phyloP scores from a whole-genome alignment of 768 basidiomycete genomes.

The Suillus lakei region DNA sequence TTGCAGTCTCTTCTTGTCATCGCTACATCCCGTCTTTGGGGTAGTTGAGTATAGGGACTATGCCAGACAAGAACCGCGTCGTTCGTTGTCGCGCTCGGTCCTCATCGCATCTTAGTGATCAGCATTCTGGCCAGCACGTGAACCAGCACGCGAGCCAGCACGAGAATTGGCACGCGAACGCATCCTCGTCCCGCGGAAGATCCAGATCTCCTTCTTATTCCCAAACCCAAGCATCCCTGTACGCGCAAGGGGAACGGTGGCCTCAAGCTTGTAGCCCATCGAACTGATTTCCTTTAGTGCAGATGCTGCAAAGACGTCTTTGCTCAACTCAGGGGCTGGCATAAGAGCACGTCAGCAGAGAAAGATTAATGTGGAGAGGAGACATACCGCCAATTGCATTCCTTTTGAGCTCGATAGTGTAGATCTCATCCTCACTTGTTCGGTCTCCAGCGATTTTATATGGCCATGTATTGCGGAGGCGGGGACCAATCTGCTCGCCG shows the following conservation, averaged over 20 bases:
- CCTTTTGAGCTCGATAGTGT: conserved; percentile 60
- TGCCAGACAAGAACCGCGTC: background rate
- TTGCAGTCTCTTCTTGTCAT: background rate
- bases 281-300: conserved; percentile 61
- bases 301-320: conserved; percentile 62
- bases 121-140: background rate
- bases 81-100: background rate
- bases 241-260: conserved; percentile 63
- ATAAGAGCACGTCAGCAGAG: conserved; percentile 10
- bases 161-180: conserved; percentile 36
- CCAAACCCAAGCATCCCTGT: conserved; percentile 43
- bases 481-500: conserved; percentile 41
- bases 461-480: conserved; percentile 46
- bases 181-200: conserved; percentile 55
- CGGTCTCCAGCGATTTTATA: conserved; percentile 47
- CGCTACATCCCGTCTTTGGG: background rate
- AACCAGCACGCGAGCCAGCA: conserved; percentile 24
- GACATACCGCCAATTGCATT: conserved; percentile 39
- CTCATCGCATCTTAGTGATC: background rate
- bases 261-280: conserved; percentile 66
- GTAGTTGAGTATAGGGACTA: background rate
- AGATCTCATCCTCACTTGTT: conserved; percentile 52
- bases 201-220: conserved; percentile 60
- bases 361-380: background rate
- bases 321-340: conserved; percentile 50